Conservation (phyloP, 441 rosid genomes). For the Aquilaria agallochum region DNA sequence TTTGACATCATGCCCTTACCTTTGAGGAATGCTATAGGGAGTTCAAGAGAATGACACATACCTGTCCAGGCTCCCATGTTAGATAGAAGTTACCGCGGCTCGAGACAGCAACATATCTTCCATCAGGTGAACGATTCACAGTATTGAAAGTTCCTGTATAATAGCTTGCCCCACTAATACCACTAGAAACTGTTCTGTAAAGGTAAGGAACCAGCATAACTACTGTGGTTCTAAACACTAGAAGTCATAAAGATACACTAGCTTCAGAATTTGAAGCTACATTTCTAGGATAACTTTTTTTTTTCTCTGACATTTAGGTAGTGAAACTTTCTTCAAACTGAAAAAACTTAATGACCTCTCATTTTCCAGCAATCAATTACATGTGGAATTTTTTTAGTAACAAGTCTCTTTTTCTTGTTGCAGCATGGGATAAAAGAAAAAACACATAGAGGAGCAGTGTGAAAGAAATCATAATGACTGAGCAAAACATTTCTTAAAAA, state of each 20-base stretch:
- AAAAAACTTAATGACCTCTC: background rate
- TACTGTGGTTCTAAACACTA: conserved; percentile 14
- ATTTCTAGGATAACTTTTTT: background rate
- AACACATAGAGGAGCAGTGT: too few relatives aligned
- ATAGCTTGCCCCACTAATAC: conserved; percentile 98
- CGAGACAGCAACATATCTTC: conserved; percentile 93
- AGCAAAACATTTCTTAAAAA: too few relatives aligned
- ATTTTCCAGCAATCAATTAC: background rate
- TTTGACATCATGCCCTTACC: background rate
- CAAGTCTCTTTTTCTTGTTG: too few relatives aligned
- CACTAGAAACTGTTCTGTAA: conserved; percentile 96
- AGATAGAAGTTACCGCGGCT: conserved; percentile 97
- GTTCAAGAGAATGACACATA: conserved; percentile 20
- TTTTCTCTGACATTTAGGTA: too few relatives aligned
- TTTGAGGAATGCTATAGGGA: conserved; percentile 6
- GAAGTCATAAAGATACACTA: background rate
- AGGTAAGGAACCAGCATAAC: conserved; percentile 29
- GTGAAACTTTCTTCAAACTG: background rate
- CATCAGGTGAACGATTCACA: conserved; percentile 91
- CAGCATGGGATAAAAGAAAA: too few relatives aligned
- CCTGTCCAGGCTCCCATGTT: conserved; percentile 99
- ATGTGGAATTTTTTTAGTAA: too few relatives aligned
- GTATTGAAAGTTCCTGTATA: conserved; percentile 94
- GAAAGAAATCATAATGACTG: too few relatives aligned
- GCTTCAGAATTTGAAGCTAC: conserved; percentile 1